A percentile compares a stretch with the other conserved stretches of the same genome.
Conservation (phyloP, 2,329 filamentous ascomycete genomes). For the Penicillium sp. region DNA sequence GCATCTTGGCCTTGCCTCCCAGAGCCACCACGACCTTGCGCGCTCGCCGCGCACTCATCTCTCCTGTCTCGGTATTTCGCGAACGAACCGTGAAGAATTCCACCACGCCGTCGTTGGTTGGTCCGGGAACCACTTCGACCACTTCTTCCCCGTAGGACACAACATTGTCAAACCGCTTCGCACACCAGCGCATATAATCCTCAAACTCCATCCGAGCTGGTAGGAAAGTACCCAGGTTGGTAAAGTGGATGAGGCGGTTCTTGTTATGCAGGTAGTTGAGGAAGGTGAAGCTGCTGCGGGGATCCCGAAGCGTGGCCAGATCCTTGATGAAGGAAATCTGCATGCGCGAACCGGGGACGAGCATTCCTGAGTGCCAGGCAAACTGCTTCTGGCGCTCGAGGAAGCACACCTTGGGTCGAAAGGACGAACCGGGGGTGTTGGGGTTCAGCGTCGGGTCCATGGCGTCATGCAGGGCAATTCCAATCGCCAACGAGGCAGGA, state of each 20-base stretch:
- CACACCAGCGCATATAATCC: conserved; percentile 92
- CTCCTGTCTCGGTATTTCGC: conserved; percentile 50
- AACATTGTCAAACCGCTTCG: conserved; percentile 65
- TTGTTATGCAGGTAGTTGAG: conserved; percentile 86
- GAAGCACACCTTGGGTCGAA: conserved; percentile 69
- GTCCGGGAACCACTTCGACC: conserved; percentile 60
- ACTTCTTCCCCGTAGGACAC: conserved; percentile 77
- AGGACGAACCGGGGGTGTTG: conserved; percentile 34
- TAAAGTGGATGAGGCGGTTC: conserved; percentile 78
- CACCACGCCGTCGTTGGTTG: conserved; percentile 46
- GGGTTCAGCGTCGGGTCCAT: conserved; percentile 47
- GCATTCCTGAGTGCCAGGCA: conserved; percentile 92
- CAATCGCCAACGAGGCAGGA: conserved; percentile 82
- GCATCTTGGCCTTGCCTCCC: conserved; percentile 65
- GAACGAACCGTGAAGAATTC: conserved; percentile 64
- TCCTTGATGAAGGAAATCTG: conserved; percentile 98
- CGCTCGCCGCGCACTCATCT: conserved; percentile 37
- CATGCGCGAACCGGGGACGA: conserved; percentile 89
- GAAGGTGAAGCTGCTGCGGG: conserved; percentile 87
- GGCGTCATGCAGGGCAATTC: conserved; percentile 80
- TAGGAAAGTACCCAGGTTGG: conserved; percentile 82
- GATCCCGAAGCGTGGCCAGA: conserved; percentile 80
- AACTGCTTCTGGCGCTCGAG: conserved; percentile 79
- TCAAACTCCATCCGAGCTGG: conserved; percentile 85
- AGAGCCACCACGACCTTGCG: conserved; percentile 58